Conservation (phyloP, 345 rosid species). For the Kernera saxatilis region DNA sequence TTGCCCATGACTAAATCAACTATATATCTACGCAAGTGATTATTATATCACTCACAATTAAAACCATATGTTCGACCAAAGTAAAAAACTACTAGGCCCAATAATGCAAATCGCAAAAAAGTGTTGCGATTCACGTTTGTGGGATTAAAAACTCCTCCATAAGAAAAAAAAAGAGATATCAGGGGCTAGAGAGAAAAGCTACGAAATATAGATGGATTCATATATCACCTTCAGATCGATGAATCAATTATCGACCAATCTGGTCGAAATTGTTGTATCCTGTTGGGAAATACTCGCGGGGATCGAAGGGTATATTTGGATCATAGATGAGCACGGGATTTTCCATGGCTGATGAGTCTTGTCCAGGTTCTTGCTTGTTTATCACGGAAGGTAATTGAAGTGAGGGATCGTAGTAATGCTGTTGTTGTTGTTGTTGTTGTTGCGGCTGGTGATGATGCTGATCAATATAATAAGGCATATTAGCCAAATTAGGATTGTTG, state of each 20-base stretch:
- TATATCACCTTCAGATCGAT: background rate
- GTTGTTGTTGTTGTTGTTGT: background rate
- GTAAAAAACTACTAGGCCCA: background rate
- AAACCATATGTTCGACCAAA: slow-evolving; percentile 8
- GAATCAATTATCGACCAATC: background rate
- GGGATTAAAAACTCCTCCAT: background rate
- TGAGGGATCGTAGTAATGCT: background rate
- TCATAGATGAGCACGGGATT: background rate
- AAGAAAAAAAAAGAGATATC: background rate
- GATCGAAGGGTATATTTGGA: background rate
- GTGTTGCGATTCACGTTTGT: background rate
- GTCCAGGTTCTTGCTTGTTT: background rate
- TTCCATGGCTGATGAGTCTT: background rate
- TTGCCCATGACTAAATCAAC: background rate
- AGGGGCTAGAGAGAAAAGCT: background rate
- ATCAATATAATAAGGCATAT: background rate
- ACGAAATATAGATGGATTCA: background rate
- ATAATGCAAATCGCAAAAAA: background rate
- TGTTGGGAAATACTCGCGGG: background rate
- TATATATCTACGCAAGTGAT: slow-evolving; percentile 6
- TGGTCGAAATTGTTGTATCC: background rate
- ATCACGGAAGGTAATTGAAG: background rate
- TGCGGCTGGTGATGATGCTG: background rate
- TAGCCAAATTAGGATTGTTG: background rate
- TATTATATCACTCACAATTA: background rate